phyloP scores from a whole-genome alignment of 768 basidiomycete genomes.

The Auricularia sp. region DNA sequence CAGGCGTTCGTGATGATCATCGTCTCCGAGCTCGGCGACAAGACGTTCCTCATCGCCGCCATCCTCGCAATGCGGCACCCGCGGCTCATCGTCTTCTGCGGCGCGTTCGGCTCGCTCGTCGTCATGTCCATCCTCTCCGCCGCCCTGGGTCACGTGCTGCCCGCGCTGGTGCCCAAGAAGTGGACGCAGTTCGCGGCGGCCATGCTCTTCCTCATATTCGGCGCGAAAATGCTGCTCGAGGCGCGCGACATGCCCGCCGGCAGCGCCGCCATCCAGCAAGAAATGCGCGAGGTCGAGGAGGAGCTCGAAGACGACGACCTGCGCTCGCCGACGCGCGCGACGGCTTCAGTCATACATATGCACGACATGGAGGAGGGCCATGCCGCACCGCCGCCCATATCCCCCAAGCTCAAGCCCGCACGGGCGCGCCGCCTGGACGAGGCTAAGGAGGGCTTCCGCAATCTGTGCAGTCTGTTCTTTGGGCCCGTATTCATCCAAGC shows the following conservation, averaged over 20 bases:
- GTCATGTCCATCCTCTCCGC: conserved; percentile 94
- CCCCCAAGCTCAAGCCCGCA: too few relatives aligned
- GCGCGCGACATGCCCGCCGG: conserved; percentile 70
- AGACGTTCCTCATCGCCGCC: conserved; percentile 82
- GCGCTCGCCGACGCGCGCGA: conserved; percentile 27
- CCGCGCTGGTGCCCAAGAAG: conserved; percentile 64
- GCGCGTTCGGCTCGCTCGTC: conserved; percentile 78
- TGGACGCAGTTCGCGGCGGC: conserved; percentile 70
- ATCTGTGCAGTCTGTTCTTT: conserved; percentile 71
- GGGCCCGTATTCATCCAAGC: conserved; percentile 94
- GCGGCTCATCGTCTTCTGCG: conserved; percentile 71
- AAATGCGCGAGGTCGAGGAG: conserved; percentile 93
- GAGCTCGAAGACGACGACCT: conserved; percentile 78
- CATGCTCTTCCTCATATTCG: conserved; percentile 82
- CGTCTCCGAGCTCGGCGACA: conserved; percentile 90
- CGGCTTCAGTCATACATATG: conserved; percentile 43
- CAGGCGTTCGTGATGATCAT: conserved; percentile 89
- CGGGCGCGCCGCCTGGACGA: conserved; percentile 8
- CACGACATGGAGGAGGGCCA: conserved; percentile 68
- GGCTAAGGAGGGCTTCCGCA: conserved; percentile 56
- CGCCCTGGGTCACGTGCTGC: conserved; percentile 84
- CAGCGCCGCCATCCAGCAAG: conserved; percentile 77
- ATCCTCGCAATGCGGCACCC: conserved; percentile 79
- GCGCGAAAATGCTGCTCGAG: conserved; percentile 81
- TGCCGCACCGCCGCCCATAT: not conserved